Evolutionary conservation across 139 green algal genomes (phyloP), one percentile per base, ranked within the genome.

Genomic region (Closterium sp.): DNA sequence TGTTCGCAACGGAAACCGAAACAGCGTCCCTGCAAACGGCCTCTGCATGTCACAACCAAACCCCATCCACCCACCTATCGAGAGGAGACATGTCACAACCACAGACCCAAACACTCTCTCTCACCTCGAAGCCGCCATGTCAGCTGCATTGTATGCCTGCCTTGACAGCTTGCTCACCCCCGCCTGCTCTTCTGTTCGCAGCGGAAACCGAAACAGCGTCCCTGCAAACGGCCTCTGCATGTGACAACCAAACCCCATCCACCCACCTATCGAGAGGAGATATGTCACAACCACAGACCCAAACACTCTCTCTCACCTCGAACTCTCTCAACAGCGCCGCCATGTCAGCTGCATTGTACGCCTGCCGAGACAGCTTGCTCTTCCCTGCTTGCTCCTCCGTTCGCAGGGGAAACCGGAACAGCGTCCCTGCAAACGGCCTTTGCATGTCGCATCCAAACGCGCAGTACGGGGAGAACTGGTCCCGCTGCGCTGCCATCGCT

Each of bases 381-480:
- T 31, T 42, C 2, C 88, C 85, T 1, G 86, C 91, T 79, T 91
- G 42, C 38, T 86, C 31, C 28, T 31, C 17, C 88, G 86, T 88
- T 1, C 91, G 93, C 70, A 98, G 93, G 3, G 97, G 95, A 50
- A 98, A 96, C 22, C 97, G 92, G 93, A 98, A 98, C 7, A 98
- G 91, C 5, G 97, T 98, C n/a, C 94, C 94, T 1, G 31, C 89
- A 91, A 95, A 98, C 28, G 90, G 32, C 22, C 31, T 13, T 21
- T 24, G n/a, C 94, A 96, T 94, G 88, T 95, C 88, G 92, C 94
- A 95, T 21, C 95, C 95, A 90, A 96, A 96, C 4, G 79, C 87
- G n/a, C 21, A 27, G 92, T 92, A 95, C 31, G 96, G 96, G 19
- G 93, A 91, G 29, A 96, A 94, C 93, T 97, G 96, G 90, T 97